phyloP scores from a whole-genome alignment of 768 basidiomycete genomes.

The Mycena indigotica region DNA sequence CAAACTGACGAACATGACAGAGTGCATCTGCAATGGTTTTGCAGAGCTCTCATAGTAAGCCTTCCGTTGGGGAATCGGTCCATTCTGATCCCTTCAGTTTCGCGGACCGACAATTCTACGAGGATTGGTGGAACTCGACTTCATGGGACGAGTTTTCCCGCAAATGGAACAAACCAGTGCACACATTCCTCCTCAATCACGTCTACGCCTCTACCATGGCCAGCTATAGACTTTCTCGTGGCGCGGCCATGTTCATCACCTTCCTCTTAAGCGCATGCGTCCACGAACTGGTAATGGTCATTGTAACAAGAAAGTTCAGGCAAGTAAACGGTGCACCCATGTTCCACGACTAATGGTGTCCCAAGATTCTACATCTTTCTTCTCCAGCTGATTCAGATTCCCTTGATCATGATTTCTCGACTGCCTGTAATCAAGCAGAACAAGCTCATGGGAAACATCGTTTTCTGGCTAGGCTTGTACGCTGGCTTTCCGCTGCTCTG shows the following conservation, averaged over 20 bases:
- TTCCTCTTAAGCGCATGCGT: conserved; percentile 88
- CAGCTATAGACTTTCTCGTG: conserved; percentile 72
- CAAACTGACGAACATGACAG: conserved; percentile 38
- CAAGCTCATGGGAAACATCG: conserved; percentile 77
- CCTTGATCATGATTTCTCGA: conserved; percentile 81
- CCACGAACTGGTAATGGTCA: conserved; percentile 95
- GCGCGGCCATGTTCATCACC: conserved; percentile 87
- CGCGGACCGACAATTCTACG: conserved; percentile 96
- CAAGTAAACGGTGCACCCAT: conserved; percentile 37
- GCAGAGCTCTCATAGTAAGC: conserved; percentile 87
- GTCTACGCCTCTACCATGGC: conserved; percentile 90
- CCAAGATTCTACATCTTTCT: conserved; percentile 82
- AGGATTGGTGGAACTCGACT: conserved; percentile 99
- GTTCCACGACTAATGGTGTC: neutral
- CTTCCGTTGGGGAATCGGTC: neutral
- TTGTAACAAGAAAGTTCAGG: conserved; percentile 93
- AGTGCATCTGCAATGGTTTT: conserved; percentile 96
- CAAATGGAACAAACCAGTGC: conserved; percentile 98
- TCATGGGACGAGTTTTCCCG: conserved; percentile 97
- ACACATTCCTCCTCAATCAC: conserved; percentile 90
- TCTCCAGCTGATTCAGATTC: conserved; percentile 87
- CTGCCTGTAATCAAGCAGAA: conserved; percentile 78
- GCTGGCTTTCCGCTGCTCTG: conserved; percentile 93
- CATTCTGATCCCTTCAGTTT: conserved; percentile 55
- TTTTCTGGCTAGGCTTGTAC: conserved; percentile 94